Conservation (phyloP, 1,139 yeast genomes). For the Suhomyces terraborum region DNA sequence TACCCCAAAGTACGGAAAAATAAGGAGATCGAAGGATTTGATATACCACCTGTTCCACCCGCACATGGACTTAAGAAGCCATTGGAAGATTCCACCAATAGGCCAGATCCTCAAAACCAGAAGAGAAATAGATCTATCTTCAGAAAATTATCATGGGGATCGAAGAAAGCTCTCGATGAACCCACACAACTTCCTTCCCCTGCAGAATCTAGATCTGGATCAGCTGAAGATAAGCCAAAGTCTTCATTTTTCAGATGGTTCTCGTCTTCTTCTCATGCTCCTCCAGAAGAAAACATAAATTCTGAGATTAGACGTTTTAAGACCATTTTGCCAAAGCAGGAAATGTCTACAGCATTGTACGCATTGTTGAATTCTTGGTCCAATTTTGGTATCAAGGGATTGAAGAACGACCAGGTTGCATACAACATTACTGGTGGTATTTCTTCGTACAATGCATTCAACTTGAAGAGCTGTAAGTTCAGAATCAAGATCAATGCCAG, state of each 20-base stretch:
- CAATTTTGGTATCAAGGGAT: constrained; percentile 64
- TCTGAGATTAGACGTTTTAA: constrained; percentile 39
- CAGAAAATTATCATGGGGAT: constrained; percentile 64
- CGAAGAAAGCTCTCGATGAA: constrained; percentile 37
- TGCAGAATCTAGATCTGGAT: constrained; percentile 35
- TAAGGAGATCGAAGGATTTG: constrained; percentile 17
- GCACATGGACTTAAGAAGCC: constrained; percentile 25
- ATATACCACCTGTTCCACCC: constrained; percentile 25
- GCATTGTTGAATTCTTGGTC: constrained; percentile 69
- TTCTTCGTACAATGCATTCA: constrained; percentile 60
- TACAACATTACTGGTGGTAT: constrained; percentile 59
- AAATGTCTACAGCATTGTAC: constrained; percentile 64
- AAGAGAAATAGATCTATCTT: constrained; percentile 55
- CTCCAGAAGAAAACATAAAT: constrained; percentile 8
- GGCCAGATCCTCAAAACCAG: constrained; percentile 25
- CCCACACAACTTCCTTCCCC: constrained; percentile 42
- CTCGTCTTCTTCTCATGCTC: constrained; percentile 28
- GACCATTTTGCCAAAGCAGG: constrained; percentile 53
- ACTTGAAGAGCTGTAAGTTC: constrained; percentile 66
- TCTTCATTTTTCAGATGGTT: constrained; percentile 49
- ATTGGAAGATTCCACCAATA: constrained; percentile 37
- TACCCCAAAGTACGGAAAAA: constrained; percentile 31
- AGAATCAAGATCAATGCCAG: constrained; percentile 50
- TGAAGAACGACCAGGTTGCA: constrained; percentile 48
- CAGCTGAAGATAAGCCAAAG: constrained; percentile 37